These are phyloP conservation scores for Allomyces macrogynus DNA, from an alignment of 192 early-diverging fungal genomes.

Conservation along the genomic window DNA sequence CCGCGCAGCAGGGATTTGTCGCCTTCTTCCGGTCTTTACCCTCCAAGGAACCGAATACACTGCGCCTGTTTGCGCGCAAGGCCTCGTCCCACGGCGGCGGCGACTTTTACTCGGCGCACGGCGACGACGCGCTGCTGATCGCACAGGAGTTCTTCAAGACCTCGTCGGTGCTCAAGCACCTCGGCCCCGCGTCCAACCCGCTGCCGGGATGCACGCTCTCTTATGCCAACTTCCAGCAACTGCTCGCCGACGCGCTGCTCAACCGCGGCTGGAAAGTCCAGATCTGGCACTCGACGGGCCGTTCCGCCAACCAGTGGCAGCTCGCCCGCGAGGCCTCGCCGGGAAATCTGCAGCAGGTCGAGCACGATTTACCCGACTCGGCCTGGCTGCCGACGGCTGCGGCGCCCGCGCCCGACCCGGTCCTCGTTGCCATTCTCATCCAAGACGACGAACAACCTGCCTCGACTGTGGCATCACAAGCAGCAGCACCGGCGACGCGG, in stretches of 20 bases:
- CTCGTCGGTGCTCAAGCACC: slow-evolving; percentile 70
- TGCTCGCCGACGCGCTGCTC: slow-evolving; percentile 61
- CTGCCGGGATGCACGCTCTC: slow-evolving; percentile 63
- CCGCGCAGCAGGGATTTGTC: slow-evolving; percentile 18
- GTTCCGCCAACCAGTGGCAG: slow-evolving; percentile 23
- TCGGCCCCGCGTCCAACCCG: slow-evolving; percentile 30
- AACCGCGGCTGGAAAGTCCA: slow-evolving; percentile 56
- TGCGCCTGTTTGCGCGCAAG: slow-evolving; percentile 24
- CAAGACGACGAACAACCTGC: not conserved
- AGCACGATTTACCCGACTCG: slow-evolving; percentile 57
- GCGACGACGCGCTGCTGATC: slow-evolving; percentile 65
- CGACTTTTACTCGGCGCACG: slow-evolving; percentile 77
- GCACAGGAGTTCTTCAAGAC: slow-evolving; percentile 80
- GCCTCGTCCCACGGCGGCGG: slow-evolving; percentile 7
- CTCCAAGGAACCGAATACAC: slow-evolving; percentile 10
- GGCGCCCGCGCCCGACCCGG: not conserved
- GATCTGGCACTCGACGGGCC: slow-evolving; percentile 40
- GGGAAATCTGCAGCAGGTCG: slow-evolving; percentile 77
- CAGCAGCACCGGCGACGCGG: not conserved
- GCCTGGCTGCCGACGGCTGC: not conserved
- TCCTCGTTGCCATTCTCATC: not conserved
- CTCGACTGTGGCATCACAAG: not conserved
- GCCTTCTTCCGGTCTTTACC: slow-evolving; percentile 13
- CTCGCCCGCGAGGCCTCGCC: slow-evolving; percentile 57
- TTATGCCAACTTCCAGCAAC: slow-evolving; percentile 43